These are phyloP conservation scores for Fibroporia radiculosa DNA, from an alignment of 768 basidiomycete species.

Conservation along the genomic window DNA sequence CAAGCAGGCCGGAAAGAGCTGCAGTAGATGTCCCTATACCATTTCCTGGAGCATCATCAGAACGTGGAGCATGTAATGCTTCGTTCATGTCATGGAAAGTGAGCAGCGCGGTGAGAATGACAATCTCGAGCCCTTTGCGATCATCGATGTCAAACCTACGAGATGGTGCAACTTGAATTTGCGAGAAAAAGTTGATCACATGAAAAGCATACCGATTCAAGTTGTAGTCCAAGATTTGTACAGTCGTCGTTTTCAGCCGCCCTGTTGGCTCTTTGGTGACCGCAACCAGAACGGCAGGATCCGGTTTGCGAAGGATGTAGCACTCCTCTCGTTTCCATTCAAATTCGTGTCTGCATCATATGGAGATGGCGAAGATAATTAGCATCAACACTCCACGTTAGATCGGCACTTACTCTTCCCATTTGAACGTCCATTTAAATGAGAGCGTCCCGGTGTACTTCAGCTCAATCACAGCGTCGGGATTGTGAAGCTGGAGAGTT, in stretches of 20 bases:
- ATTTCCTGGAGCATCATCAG: conserved; percentile 7
- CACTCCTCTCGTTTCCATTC: conserved; percentile 86
- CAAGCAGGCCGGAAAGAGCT: conserved; percentile 3
- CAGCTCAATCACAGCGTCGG: conserved; percentile 59
- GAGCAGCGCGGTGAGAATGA: conserved; percentile 66
- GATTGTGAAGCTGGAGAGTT: conserved; percentile 70
- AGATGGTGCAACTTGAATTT: neutral
- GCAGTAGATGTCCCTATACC: neutral
- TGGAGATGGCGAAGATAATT: neutral
- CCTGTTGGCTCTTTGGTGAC: conserved; percentile 72
- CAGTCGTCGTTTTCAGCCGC: conserved; percentile 50
- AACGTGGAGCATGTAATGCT: conserved; percentile 30
- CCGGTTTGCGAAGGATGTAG: conserved; percentile 77
- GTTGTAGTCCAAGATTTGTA: conserved; percentile 83
- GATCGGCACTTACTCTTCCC: conserved; percentile 61
- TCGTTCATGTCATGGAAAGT: conserved; percentile 73
- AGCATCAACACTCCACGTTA: neutral
- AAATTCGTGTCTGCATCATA: conserved; percentile 55
- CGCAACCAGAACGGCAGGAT: conserved; percentile 80
- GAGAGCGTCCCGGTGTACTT: conserved; percentile 66
- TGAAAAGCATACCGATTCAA: conserved; percentile 50
- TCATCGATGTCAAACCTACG: conserved; percentile 77
- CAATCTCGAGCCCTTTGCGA: conserved; percentile 79
- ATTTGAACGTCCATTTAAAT: conserved; percentile 74
- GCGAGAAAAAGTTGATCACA: neutral